These are phyloP conservation scores for Paradendryphiella salina DNA, from an alignment of 2,329 filamentous ascomycete species.

Conservation along the genomic window DNA sequence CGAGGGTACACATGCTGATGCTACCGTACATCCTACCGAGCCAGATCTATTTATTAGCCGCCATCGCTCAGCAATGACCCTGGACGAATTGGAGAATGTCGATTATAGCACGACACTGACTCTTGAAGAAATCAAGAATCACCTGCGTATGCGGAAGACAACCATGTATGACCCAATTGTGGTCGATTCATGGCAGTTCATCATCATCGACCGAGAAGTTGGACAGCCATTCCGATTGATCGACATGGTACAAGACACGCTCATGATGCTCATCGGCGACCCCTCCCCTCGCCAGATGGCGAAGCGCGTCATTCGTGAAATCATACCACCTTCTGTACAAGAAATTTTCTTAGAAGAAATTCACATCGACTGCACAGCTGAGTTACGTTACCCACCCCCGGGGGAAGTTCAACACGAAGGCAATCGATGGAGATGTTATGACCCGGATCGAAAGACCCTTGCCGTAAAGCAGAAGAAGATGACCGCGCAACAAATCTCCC, in stretches of 20 bases:
- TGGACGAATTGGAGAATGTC: slow-evolving; percentile 17
- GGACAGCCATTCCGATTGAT: slow-evolving; percentile 32
- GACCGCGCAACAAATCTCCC: not conserved
- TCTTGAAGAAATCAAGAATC: slow-evolving; percentile 36
- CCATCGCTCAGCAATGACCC: slow-evolving; percentile 15
- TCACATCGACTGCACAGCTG: slow-evolving; percentile 18
- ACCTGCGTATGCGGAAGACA: slow-evolving; percentile 27
- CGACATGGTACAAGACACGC: slow-evolving; percentile 33
- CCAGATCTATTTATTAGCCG: slow-evolving; percentile 33
- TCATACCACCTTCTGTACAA: slow-evolving; percentile 30
- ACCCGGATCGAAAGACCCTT: slow-evolving; percentile 22
- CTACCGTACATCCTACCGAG: slow-evolving; percentile 31
- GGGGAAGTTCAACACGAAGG: slow-evolving; percentile 33
- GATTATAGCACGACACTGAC: slow-evolving; percentile 25
- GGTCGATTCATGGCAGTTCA: slow-evolving; percentile 40
- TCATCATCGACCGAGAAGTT: slow-evolving; percentile 35
- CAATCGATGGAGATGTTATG: slow-evolving; percentile 25
- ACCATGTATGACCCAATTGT: slow-evolving; percentile 39
- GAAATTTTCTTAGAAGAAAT: slow-evolving; percentile 31
- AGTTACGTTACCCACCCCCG: slow-evolving; percentile 24
- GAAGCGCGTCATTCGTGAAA: slow-evolving; percentile 29
- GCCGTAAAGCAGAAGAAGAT: slow-evolving; percentile 11
- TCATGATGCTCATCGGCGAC: slow-evolving; percentile 32
- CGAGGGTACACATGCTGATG: slow-evolving; percentile 32
- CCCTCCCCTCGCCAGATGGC: slow-evolving; percentile 27